A percentile compares a stretch with the other conserved stretches of the same genome.
Evolutionary conservation across 129 eudicot species (phyloP).

Genomic region (Heracleum sosnowskyi): DNA sequence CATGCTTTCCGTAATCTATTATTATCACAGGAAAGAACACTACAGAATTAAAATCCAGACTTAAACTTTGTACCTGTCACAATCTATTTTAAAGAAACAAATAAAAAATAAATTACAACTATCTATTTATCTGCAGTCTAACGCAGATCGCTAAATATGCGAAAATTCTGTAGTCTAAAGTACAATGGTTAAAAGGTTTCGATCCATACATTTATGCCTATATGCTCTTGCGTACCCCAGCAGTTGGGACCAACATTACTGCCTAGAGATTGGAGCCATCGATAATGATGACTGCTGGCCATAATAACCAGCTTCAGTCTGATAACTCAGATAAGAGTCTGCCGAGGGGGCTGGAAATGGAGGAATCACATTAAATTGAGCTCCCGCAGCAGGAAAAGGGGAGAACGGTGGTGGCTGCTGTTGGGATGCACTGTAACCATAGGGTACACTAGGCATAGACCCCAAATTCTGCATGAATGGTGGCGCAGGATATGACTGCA

Average conservation of each 20-base stretch:
- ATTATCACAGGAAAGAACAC: neutral
- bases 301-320: constrained; percentile 67
- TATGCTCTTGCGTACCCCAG: constrained; percentile 12
- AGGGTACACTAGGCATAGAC: constrained; percentile 26
- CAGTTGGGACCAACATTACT: constrained; percentile 20
- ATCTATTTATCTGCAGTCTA: neutral
- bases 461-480: constrained; percentile 52
- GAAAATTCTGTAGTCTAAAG: neutral
- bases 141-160: neutral
- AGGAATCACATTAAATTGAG: constrained; percentile 34
- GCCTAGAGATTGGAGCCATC: constrained; percentile 65
- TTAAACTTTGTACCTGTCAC: neutral
- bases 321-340: constrained; percentile 53
- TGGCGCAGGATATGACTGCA: constrained; percentile 55
- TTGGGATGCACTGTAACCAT: constrained; percentile 40
- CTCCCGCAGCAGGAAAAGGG: constrained; percentile 29
- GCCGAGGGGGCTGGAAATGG: constrained; percentile 36
- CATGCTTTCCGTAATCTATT: neutral
- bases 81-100: neutral
- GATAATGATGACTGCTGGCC: constrained; percentile 54
- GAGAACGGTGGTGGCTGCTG: constrained; percentile 38
- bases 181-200: neutral
- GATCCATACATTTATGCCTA: neutral
- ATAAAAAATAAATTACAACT: neutral
- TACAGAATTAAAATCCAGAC: neutral